Percentiles rank a stretch among this genome's conserved stretches.
Conservation (phyloP, 2,329 filamentous ascomycete species). For the Trichoderma gracile region DNA sequence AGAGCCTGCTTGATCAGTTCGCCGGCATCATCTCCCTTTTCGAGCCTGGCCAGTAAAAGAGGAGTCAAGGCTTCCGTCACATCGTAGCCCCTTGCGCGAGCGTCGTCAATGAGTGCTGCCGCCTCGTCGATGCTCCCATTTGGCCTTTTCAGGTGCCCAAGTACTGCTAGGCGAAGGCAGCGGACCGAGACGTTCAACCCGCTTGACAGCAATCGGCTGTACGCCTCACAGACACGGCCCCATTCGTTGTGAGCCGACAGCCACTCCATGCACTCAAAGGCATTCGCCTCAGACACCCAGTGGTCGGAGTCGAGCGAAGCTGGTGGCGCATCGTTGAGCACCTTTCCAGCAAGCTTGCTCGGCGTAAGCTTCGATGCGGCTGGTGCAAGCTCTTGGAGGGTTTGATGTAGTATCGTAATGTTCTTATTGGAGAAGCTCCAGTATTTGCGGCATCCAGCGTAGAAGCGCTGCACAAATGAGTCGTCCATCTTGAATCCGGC, state of each 20-base stretch:
- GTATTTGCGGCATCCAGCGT: slow-evolving; percentile 37
- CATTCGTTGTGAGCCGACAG: slow-evolving; percentile 33
- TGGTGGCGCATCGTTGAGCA: neutral
- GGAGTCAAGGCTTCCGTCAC: slow-evolving; percentile 44
- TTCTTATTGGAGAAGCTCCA: slow-evolving; percentile 39
- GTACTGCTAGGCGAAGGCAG: slow-evolving; percentile 51
- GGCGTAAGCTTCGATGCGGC: neutral
- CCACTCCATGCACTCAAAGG: slow-evolving; percentile 23
- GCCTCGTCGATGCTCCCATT: slow-evolving; percentile 38
- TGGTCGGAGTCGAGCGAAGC: neutral
- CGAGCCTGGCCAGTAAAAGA: slow-evolving; percentile 43
- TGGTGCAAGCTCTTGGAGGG: slow-evolving; percentile 9
- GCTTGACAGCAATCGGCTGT: slow-evolving; percentile 39
- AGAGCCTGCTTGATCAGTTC: slow-evolving; percentile 35
- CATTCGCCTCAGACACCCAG: slow-evolving; percentile 21
- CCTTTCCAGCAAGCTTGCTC: neutral
- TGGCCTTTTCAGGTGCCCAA: slow-evolving; percentile 43
- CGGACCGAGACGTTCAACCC: slow-evolving; percentile 43
- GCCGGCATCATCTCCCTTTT: slow-evolving; percentile 35
- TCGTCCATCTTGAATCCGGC: slow-evolving; percentile 35
- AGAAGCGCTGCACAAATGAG: slow-evolving; percentile 35
- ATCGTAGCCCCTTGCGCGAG: slow-evolving; percentile 45
- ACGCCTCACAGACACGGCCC: slow-evolving; percentile 41
- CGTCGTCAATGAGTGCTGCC: slow-evolving; percentile 43
- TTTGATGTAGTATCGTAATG: slow-evolving; percentile 27